Base-by-base conservation (phyloP, 805 yeast genomes). In the Nadsonia fulvescens region DNA sequence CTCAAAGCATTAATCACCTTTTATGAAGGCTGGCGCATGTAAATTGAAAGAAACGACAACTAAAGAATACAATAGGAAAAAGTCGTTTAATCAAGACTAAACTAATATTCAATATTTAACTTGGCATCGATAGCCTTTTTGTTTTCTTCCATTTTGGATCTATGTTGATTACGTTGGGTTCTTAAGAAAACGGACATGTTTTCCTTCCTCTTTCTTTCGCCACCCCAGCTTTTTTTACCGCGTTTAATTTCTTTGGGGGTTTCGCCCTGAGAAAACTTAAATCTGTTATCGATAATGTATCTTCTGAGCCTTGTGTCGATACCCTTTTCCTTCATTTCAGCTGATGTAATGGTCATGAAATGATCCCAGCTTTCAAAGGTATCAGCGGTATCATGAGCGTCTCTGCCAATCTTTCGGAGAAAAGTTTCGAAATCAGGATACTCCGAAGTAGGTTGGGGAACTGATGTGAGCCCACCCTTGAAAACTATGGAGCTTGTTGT, bases 151-250 rank as follows among this genome's bases (percentile, higher is more conserved):
- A n/a, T n/a, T n/a, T n/a, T n/a, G n/a, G n/a, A n/a, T n/a, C n/a
- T n/a, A n/a, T n/a, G n/a, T n/a, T n/a, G n/a, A n/a, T n/a, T n/a
- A n/a, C n/a, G n/a, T n/a, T n/a, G n/a, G n/a, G n/a, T n/a, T n/a
- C n/a, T n/a, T n/a, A n/a, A n/a, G 28, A 27, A 27, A 10, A 39
- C 43, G 5, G 92, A 86, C 10, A 58, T 53, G 37, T 61, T 62
- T 43, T 71, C 74, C 40, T 63, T 67, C 33, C 73, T 64, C 41
- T 69, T 74, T 47, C 93, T 66, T 52, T 82, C 94, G 43, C 94
- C 93, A 14, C 94, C 94, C 52, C 69, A 57, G 39, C 63, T 61
- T 60, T 79, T 79, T 57, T 63, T 71, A n/a, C 83, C 79, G 34
- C 56, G 49, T 38, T 63, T 64, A 36, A 66, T 58, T 41, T 70